Evolutionary conservation across 495 filamentous ascomycete species (phyloP).

Genomic region (Xylaria sp.): DNA sequence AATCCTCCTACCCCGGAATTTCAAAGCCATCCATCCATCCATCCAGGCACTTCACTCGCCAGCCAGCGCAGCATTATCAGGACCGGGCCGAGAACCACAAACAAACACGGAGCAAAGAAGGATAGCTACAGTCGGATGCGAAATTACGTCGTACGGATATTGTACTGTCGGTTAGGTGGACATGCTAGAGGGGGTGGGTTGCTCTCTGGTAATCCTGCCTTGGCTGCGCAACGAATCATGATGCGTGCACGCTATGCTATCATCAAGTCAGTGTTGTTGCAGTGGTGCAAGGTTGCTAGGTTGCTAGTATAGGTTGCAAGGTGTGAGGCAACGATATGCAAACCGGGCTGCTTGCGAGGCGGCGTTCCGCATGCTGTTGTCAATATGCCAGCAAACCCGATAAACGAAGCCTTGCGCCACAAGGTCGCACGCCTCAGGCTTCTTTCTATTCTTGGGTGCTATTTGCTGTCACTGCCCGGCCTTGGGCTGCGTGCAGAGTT

Average conservation of each 20-base stretch:
- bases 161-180: slow-evolving; percentile 17
- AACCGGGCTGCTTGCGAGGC: slow-evolving; percentile 20
- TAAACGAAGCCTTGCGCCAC: slow-evolving; percentile 19
- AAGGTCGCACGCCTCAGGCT: slow-evolving; percentile 3
- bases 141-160: slow-evolving; percentile 13
- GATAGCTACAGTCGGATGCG: slow-evolving; percentile 21
- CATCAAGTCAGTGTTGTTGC: neutral
- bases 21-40: neutral
- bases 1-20: neutral
- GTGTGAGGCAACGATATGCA: slow-evolving; percentile 20
- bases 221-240: slow-evolving; percentile 16
- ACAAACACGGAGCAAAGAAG: neutral
- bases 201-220: neutral
- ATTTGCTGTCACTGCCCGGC: slow-evolving; percentile 14
- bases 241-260: neutral
- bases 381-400: neutral
- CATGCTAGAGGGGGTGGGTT: neutral
- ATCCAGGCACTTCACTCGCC: slow-evolving; percentile 3
- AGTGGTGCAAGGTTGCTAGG: no score
- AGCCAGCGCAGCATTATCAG: neutral
- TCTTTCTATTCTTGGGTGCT: slow-evolving; percentile 17
- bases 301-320: no score
- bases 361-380: slow-evolving; percentile 20
- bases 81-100: neutral
- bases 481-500: slow-evolving; percentile 6